Percentiles rank a stretch among this genome's conserved stretches.
These are phyloP conservation scores for Cymbopogon citratus DNA, from an alignment of 176 grass and related monocot species.

Conservation along the genomic window DNA sequence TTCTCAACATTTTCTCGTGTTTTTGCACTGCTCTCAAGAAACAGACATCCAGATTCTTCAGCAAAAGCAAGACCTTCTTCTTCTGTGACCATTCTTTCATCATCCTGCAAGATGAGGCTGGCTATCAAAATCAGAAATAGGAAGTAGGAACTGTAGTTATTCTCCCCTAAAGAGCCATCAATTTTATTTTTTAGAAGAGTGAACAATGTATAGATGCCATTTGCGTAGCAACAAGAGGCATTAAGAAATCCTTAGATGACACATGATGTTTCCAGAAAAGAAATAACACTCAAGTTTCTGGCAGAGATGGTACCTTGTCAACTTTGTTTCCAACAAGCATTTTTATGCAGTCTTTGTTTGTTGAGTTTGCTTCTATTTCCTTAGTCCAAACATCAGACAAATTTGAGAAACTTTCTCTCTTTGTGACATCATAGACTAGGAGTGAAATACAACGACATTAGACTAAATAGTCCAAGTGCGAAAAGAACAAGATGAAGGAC, in stretches of 20 bases:
- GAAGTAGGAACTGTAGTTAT: neutral
- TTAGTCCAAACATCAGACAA: constrained; percentile 84
- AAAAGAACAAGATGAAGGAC: neutral
- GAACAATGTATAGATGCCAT: neutral
- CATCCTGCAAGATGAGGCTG: constrained; percentile 45
- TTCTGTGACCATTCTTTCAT: constrained; percentile 72
- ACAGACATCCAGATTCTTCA: constrained; percentile 70
- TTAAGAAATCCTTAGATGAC: neutral
- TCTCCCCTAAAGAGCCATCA: neutral
- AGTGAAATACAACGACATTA: constrained; percentile 28
- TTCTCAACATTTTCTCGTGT: constrained; percentile 79
- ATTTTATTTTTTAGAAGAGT: neutral
- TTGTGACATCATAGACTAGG: constrained; percentile 93
- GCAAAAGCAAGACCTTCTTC: constrained; percentile 93
- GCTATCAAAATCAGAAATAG: neutral
- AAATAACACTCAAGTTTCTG: neutral
- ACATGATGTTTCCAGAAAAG: neutral
- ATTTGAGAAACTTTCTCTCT: constrained; percentile 89
- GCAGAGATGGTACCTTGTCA: constrained; percentile 70
- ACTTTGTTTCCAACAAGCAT: constrained; percentile 97
- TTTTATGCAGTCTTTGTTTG: constrained; percentile 86
- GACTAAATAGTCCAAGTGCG: neutral
- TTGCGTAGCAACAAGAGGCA: neutral
- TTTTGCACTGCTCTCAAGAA: constrained; percentile 92
- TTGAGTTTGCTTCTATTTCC: constrained; percentile 75